Conservation (phyloP, 2,329 filamentous ascomycete genomes). For the Colletotrichum higginsianum region DNA sequence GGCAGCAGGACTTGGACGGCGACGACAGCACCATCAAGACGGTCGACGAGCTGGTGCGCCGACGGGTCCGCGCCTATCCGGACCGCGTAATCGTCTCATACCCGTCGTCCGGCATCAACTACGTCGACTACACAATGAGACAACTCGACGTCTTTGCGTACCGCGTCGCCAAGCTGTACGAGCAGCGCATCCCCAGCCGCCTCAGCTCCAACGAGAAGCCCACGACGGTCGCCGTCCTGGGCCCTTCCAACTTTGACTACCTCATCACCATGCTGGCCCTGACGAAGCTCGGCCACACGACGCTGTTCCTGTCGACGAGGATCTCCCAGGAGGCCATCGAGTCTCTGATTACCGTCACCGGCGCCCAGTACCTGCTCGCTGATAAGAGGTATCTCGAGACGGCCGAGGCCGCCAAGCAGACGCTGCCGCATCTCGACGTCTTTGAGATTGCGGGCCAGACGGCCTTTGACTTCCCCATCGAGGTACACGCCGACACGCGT, state of each 20-base stretch:
- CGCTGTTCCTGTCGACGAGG: conserved; percentile 54
- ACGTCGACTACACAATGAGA: conserved; percentile 62
- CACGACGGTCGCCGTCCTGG: conserved; percentile 64
- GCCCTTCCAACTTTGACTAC: conserved; percentile 68
- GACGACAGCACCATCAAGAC: conserved; percentile 46
- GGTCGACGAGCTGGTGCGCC: conserved; percentile 47
- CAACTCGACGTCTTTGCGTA: conserved; percentile 59
- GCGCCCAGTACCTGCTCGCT: conserved; percentile 46
- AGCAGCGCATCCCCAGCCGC: conserved; percentile 44
- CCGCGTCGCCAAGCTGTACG: conserved; percentile 48
- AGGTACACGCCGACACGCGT: conserved; percentile 49
- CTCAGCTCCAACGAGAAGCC: conserved; percentile 46
- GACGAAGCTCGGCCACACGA: conserved; percentile 68
- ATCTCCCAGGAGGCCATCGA: conserved; percentile 52
- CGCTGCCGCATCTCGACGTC: conserved; percentile 42
- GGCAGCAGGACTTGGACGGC: conserved; percentile 11
- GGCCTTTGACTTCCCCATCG: conserved; percentile 51
- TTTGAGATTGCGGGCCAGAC: conserved; percentile 47
- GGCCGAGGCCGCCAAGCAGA: conserved; percentile 42
- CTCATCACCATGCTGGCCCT: conserved; percentile 68
- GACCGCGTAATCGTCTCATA: conserved; percentile 58
- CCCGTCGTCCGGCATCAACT: conserved; percentile 58
- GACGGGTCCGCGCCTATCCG: conserved; percentile 48
- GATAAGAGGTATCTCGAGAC: conserved; percentile 47
- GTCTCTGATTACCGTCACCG: conserved; percentile 48